These are phyloP conservation scores for Tilletia walkeri DNA, from an alignment of 1,284 basidiomycete genomes.

Conservation along the genomic window DNA sequence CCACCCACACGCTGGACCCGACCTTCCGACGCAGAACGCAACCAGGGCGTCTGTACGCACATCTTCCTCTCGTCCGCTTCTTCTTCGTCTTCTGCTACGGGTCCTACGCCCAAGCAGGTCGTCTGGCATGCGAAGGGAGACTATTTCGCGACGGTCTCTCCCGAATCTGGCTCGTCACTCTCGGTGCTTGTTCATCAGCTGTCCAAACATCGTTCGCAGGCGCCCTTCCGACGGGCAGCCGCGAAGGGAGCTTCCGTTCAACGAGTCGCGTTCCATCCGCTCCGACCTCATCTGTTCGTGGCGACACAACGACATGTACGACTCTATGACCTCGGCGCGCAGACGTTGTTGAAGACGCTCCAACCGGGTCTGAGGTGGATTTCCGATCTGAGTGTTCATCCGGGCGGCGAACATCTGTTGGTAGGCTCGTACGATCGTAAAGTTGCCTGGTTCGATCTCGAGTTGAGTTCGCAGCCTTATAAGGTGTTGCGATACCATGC, in stretches of 20 bases:
- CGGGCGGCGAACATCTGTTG: slow-evolving; percentile 86
- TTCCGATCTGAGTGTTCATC: slow-evolving; percentile 91
- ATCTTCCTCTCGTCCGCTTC: slow-evolving; percentile 32
- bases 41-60: slow-evolving; percentile 60
- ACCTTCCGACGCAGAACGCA: slow-evolving; percentile 59
- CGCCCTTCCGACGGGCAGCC: slow-evolving; percentile 85
- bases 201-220: slow-evolving; percentile 87
- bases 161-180: slow-evolving; percentile 60
- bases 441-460: slow-evolving; percentile 97
- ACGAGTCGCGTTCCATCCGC: slow-evolving; percentile 88
- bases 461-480: slow-evolving; percentile 91
- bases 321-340: slow-evolving; percentile 89
- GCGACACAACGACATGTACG: slow-evolving; percentile 97
- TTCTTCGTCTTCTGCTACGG: slow-evolving; percentile 57
- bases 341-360: slow-evolving; percentile 87
- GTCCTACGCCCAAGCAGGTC: slow-evolving; percentile 79
- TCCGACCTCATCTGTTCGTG: slow-evolving; percentile 92
- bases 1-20: slow-evolving; percentile 61
- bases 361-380: slow-evolving; percentile 95
- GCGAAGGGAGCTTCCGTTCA: slow-evolving; percentile 77
- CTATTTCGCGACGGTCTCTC: slow-evolving; percentile 81
- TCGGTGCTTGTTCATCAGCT: slow-evolving; percentile 93
- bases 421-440: slow-evolving; percentile 97
- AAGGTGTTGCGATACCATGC: slow-evolving; percentile 94
- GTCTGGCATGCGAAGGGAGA: slow-evolving; percentile 93